Conservation (phyloP, 2,329 filamentous ascomycete species). For the Diaporthe sp. region DNA sequence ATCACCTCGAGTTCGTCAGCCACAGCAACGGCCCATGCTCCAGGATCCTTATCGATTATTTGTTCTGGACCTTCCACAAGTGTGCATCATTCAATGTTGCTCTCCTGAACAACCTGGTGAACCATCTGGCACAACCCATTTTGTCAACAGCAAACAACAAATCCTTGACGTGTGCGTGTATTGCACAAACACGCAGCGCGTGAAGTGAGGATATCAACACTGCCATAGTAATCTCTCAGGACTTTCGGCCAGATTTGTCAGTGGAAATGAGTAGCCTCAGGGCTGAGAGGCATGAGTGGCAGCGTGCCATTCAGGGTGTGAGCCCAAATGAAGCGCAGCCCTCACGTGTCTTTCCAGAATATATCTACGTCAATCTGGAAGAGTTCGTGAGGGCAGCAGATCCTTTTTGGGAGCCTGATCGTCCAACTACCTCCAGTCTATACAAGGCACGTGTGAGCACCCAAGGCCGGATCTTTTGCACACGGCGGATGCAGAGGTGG, state of each 20-base stretch:
- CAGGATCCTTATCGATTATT: neutral
- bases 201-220: neutral
- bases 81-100: neutral
- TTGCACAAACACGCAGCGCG: neutral
- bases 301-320: neutral
- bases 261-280: neutral
- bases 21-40: neutral
- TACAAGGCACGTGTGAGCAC: slow-evolving; percentile 21
- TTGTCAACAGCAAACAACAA: neutral
- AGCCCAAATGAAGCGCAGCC: neutral
- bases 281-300: slow-evolving; percentile 1
- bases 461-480: slow-evolving; percentile 12
- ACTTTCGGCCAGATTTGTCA: too few relatives aligned
- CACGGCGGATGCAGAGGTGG: slow-evolving; percentile 26
- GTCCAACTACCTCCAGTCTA: slow-evolving; percentile 19
- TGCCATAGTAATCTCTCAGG: neutral
- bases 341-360: slow-evolving; percentile 33
- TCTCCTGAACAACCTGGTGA: neutral
- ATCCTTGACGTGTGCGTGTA: neutral
- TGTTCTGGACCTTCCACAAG: neutral
- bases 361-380: slow-evolving; percentile 29
- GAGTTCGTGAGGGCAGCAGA: slow-evolving; percentile 4
- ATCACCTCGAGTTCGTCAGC: neutral
- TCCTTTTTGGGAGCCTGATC: slow-evolving; percentile 27
- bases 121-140: too few relatives aligned